Percentiles rank a stretch among this genome's conserved stretches.
Evolutionary conservation across 306 rosid species (phyloP).

Genomic region (Mucuna pruriens): DNA sequence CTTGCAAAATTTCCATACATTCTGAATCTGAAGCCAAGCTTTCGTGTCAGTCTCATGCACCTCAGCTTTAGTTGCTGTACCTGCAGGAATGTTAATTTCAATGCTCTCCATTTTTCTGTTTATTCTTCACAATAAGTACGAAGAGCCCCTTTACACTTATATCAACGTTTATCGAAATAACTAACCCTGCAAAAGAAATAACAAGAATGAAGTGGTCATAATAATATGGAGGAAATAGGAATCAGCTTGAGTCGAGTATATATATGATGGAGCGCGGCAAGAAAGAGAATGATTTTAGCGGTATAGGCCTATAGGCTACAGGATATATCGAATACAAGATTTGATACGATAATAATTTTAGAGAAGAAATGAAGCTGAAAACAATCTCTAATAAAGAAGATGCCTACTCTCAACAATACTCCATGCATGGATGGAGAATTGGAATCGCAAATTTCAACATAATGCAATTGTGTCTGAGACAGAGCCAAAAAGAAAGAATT

Average conservation of each 20-base stretch:
- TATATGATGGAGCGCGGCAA: neutral
- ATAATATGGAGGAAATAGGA: neutral
- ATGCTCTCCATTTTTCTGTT: slow-evolving; percentile 54
- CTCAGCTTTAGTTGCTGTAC: slow-evolving; percentile 17
- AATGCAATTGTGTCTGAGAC: no score
- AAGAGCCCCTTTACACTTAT: neutral
- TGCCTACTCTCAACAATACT: slow-evolving; percentile 71
- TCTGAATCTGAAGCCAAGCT: slow-evolving; percentile 39
- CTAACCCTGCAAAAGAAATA: neutral
- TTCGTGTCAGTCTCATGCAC: slow-evolving; percentile 19
- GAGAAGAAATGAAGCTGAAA: slow-evolving; percentile 36
- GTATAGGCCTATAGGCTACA: neutral
- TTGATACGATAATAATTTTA: slow-evolving; percentile 56
- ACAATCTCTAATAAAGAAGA: slow-evolving; percentile 53
- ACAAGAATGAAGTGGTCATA: neutral
- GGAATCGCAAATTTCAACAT: slow-evolving; percentile 47
- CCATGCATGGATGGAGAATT: slow-evolving; percentile 55
- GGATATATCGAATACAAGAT: slow-evolving; percentile 43
- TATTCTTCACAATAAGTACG: slow-evolving; percentile 48
- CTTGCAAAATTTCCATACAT: slow-evolving; percentile 54
- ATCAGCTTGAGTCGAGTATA: neutral
- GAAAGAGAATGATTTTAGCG: neutral
- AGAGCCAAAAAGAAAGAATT: neutral
- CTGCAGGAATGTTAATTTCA: slow-evolving; percentile 52
- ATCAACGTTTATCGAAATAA: neutral